Base-by-base conservation (phyloP, 75 land plant species). In the Pinus taeda region DNA sequence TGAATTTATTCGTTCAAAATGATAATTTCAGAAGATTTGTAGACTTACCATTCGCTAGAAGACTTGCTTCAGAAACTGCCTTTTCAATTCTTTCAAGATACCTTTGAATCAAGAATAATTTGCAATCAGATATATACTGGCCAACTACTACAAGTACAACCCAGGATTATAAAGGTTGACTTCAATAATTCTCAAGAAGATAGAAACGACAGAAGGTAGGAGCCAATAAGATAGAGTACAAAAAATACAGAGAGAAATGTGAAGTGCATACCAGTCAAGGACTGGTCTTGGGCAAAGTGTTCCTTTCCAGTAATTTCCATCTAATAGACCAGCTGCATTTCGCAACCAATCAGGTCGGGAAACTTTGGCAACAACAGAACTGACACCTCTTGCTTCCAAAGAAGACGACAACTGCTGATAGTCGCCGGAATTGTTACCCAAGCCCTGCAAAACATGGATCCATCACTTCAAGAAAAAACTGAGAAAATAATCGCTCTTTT, bases 311-410 rank as follows among this genome's bases (percentile, higher is more conserved):
- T 94, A 93, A 77, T 90, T 87, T 66, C 77, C 71, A 78, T 96
- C 97, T 9, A 92, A 76, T 76, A 96, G 82, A 24, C 98, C 97
- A 74, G 91, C 90, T 57, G 91, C 96, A 87, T 95, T 95, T 61
- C 97, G 88, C 45, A 95, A 73, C 98, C 96, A 95, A 78, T 95
- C 98, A 74, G 87, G 61, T 12, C 98, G 89, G 3, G 96, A 90
- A 14, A 95, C 96, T 74, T 90, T 75, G 14, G 88, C 90, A 74
- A 87, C 86, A 29, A 85, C 88, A 22, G 83, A 78, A 0, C 78
- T 77, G 21, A 96, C 73, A 3, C 97, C 93, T 21, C 86, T 79
- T 7, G 76, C 75, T 59, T 79, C 85, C 74, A 96, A 75, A 18
- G 83, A 80, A 15, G 82, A 61, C 26, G 77, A 74, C 60, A 93